These are phyloP conservation scores for Dactylis glomerata DNA, from an alignment of 176 grass and related monocot species.

Conservation along the genomic window DNA sequence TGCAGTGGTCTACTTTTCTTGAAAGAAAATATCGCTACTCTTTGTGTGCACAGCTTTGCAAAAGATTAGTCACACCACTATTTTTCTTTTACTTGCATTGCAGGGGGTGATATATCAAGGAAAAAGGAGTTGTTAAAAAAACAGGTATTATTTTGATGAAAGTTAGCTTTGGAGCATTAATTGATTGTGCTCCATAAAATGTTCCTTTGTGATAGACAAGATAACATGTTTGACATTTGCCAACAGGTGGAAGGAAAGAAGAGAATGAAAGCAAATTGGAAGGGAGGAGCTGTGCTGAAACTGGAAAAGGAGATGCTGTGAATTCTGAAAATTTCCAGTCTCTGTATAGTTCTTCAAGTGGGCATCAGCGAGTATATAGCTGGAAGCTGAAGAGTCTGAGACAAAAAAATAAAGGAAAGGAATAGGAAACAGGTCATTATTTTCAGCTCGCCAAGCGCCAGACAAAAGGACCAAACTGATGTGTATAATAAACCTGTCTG, in stretches of 20 bases:
- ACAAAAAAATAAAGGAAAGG: neutral
- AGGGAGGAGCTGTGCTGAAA: constrained; percentile 91
- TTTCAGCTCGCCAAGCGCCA: neutral
- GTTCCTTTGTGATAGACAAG: neutral
- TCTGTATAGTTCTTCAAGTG: constrained; percentile 20
- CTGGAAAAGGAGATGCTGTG: constrained; percentile 88
- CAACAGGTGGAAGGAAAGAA: constrained; percentile 95
- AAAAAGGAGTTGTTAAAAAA: constrained; percentile 98
- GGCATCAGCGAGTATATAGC: too few species aligned
- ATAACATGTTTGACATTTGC: constrained; percentile 24
- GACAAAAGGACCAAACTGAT: neutral
- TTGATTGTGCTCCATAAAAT: neutral
- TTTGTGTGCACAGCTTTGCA: constrained; percentile 2
- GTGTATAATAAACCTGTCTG: neutral
- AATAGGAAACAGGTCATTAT: neutral
- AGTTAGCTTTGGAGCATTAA: neutral
- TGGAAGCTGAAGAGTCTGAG: neutral
- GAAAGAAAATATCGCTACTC: neutral
- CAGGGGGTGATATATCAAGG: constrained; percentile 93
- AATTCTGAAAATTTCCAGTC: constrained; percentile 22
- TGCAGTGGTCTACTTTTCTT: neutral
- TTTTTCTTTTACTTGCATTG: constrained; percentile 41
- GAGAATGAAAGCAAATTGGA: constrained; percentile 95
- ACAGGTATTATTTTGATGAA: constrained; percentile 48
- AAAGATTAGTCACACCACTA: constrained; percentile 11